phyloP scores from a whole-genome alignment of 345 rosid species.

The Sonneratia alba region DNA sequence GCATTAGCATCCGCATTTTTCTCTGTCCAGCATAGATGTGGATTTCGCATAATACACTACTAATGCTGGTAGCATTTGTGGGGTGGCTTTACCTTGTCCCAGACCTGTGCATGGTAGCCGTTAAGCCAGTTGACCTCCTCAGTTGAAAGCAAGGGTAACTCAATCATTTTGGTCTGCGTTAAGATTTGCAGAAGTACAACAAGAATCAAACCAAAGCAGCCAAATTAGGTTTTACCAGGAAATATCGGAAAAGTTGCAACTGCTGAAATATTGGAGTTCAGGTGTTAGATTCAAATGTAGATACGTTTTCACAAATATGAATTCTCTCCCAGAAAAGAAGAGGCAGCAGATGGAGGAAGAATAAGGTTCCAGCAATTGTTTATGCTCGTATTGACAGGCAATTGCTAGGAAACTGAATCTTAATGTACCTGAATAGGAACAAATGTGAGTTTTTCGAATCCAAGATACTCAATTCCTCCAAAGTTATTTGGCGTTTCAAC shows the following conservation, averaged over 20 bases:
- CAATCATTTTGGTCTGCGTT: constrained; percentile 66
- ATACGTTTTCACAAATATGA: not conserved
- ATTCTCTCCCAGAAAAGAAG: not conserved
- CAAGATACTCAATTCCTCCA: constrained; percentile 71
- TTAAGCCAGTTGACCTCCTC: constrained; percentile 75
- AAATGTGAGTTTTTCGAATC: constrained; percentile 82
- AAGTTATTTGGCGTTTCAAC: constrained; percentile 65
- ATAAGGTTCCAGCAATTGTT: too few species aligned
- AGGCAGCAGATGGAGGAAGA: not conserved
- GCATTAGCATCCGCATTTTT: not conserved
- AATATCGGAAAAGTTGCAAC: not conserved
- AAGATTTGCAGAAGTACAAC: not conserved
- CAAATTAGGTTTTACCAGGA: not conserved
- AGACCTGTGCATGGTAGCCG: constrained; percentile 68
- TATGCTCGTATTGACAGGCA: not conserved
- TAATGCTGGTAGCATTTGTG: not conserved
- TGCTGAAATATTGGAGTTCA: not conserved
- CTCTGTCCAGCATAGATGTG: not conserved
- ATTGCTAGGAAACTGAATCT: not conserved
- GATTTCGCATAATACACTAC: not conserved
- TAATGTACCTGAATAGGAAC: constrained; percentile 73
- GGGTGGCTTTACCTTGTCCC: constrained; percentile 62
- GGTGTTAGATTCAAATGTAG: not conserved
- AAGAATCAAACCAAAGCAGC: not conserved
- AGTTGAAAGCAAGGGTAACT: constrained; percentile 45